Evolutionary conservation across 163 green algal species (phyloP).

Genomic region (Coccomyxa subellipsoidea): DNA sequence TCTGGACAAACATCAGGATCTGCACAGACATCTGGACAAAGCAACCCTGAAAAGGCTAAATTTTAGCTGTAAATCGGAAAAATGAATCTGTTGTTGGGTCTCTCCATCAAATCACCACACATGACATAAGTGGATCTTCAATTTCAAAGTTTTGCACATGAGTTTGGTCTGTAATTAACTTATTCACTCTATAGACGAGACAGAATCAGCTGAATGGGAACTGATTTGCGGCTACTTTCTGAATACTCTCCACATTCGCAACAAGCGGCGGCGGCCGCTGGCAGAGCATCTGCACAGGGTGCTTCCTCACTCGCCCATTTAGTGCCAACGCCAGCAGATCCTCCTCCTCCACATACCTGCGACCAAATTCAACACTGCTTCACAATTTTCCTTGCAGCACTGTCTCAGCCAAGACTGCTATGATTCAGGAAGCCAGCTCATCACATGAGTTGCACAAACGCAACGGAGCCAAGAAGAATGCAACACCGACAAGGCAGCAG

Average conservation of each 20-base stretch:
- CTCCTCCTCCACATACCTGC: conserved; percentile 70
- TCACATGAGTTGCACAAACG: no score
- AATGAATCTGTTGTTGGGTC: no score
- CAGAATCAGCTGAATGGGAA: neutral
- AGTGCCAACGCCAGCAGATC: conserved; percentile 69
- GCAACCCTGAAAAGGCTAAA: no score
- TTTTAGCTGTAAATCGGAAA: no score
- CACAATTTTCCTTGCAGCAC: neutral
- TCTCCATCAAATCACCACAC: no score
- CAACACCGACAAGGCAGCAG: no score
- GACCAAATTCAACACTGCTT: conserved; percentile 9
- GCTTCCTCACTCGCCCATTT: conserved; percentile 38
- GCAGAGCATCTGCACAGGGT: conserved; percentile 45
- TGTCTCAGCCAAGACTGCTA: neutral
- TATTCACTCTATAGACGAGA: neutral
- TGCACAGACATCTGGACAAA: no score
- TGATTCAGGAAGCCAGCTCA: neutral
- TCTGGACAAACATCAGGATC: no score
- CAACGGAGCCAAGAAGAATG: no score
- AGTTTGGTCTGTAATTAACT: no score
- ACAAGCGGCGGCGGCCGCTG: neutral
- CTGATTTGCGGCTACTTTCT: neutral
- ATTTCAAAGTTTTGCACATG: no score
- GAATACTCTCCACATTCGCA: neutral
- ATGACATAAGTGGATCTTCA: no score